Evolutionary conservation across 305 asterid species (phyloP), one percentile per base, ranked within the genome.

Genomic region (Stenogyne calaminthoides): DNA sequence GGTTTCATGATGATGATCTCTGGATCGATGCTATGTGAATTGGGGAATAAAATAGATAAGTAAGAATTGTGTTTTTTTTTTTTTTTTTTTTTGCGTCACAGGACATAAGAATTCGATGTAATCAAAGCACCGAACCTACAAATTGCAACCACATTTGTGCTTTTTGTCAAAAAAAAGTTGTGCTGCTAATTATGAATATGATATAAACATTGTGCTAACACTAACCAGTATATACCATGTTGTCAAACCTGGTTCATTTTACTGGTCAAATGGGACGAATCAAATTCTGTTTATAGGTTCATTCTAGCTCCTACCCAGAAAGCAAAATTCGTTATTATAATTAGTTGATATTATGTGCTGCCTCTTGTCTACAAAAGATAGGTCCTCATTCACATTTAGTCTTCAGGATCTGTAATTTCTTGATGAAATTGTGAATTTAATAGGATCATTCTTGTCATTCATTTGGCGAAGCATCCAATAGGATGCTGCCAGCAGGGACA

Each of bases 61-160:
- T n/a, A n/a, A n/a, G n/a, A n/a, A n/a, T n/a, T n/a, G n/a, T n/a
- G n/a, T n/a, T n/a, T n/a, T n/a, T n/a, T n/a, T n/a, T n/a, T n/a
- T 39, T 36, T 18, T 16, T 16, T 36, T 0, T n/a, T 19, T 5
- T 47, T n/a, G n/a, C 6, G 9, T 44, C n/a, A 39, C 11, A 39
- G 7, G 47, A 34, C 62, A 36, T 62, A 8, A 51, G 64, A 63
- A 15, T 11, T 63, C 64, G 9, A 47, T 32, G 40, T 32, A 64
- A 39, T 63, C 71, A 51, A 64, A 39, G 56, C 64, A 25, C 60
- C 16, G 20, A 20, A 63, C 42, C 19, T 63, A 40, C 77, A 36
- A 34, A 20, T 72, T 19, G 55, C 36, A 14, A 60, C 16, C 32
- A 9, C 22, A 71, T 36, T 15, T 36, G n/a, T 61, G 52, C 10